Base-by-base conservation (phyloP, 1,139 yeast genomes). In the Arxiozyma heterogenica region DNA sequence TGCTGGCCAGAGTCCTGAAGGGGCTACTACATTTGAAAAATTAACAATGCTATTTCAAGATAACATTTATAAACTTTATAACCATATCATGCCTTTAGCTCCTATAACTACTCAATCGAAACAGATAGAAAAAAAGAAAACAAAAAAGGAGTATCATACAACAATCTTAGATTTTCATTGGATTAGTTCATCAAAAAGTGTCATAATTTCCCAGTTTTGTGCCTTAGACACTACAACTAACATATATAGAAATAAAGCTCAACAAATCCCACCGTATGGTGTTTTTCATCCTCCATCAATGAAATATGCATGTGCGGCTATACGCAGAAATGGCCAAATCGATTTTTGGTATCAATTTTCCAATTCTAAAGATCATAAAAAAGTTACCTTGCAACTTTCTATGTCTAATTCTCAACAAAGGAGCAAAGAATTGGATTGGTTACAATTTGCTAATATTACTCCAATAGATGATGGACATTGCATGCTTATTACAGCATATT, bases 281-380 rank as follows among this genome's bases (percentile, higher is more conserved):
- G 65, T 67, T 3, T 66, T 64, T 41, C 68, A 69, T 54, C 72
- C 72, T 1, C 69, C 71, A 18, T 68, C 67, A 47, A 66, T 69
- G 61, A 68, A 69, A 56, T 67, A 66, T 57, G 70, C 71, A 7
- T 68, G 70, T 53, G 54, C 64, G 46, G 71, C 68, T 9, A 58
- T 68, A 15, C 64, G 72, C 54, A 63, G 61, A 49, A 68, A 67
- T 53, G 71, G 71, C 23, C 69, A 68, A 50, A 56, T 68, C 38
- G 70, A 66, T 53, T 65, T 69, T 49, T 69, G 72, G 72, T 69
- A 68, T 51, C 71, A 69, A 54, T 66, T 69, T 50, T 69, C 71
- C 9, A 69, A 69, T 53, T 68, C 72, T 1, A 67, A 67, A 50
- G 71, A 67, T 51, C 70, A 67, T 53, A 69, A 68, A 51, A 69